Percentiles rank a stretch among this genome's conserved stretches.
These are phyloP conservation scores for Cornus kousa DNA, from an alignment of 148 eudicot species.

Conservation along the genomic window DNA sequence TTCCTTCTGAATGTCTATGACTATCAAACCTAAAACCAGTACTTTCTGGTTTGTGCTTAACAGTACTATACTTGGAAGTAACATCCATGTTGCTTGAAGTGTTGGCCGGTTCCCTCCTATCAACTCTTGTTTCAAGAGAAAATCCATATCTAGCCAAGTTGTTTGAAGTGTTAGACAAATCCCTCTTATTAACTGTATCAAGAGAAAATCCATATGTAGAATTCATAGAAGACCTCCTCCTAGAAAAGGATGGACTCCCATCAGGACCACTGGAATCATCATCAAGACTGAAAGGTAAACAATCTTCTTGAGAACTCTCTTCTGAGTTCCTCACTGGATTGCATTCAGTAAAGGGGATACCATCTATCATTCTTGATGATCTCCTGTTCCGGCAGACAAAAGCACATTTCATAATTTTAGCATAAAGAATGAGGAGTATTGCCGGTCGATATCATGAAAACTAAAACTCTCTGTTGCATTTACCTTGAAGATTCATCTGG, in stretches of 20 bases:
- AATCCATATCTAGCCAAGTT: conserved; percentile 47
- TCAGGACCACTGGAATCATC: conserved; percentile 77
- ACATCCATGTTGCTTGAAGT: conserved; percentile 29
- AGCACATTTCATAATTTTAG: conserved; percentile 14
- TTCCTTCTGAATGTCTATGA: conserved; percentile 35
- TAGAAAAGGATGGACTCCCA: conserved; percentile 62
- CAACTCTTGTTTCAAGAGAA: conserved; percentile 39
- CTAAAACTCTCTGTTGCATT: neutral
- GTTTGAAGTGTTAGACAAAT: conserved; percentile 30
- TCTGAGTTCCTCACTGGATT: conserved; percentile 39
- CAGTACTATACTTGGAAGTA: conserved; percentile 33
- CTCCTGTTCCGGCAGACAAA: conserved; percentile 38
- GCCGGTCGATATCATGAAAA: neutral
- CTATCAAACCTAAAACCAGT: conserved; percentile 40
- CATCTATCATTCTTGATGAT: conserved; percentile 37
- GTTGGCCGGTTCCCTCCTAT: conserved; percentile 32
- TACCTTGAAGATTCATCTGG: conserved; percentile 61
- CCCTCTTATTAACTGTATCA: conserved; percentile 33
- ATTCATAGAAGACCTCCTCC: conserved; percentile 43
- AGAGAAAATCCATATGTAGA: conserved; percentile 62
- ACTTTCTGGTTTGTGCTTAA: conserved; percentile 32
- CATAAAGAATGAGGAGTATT: conserved; percentile 2
- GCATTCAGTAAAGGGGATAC: conserved; percentile 31
- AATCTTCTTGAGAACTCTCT: conserved; percentile 71
- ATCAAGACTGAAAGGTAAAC: conserved; percentile 72